phyloP scores from a whole-genome alignment of 768 basidiomycete species.

The Pleurotus salmoneostramineus region DNA sequence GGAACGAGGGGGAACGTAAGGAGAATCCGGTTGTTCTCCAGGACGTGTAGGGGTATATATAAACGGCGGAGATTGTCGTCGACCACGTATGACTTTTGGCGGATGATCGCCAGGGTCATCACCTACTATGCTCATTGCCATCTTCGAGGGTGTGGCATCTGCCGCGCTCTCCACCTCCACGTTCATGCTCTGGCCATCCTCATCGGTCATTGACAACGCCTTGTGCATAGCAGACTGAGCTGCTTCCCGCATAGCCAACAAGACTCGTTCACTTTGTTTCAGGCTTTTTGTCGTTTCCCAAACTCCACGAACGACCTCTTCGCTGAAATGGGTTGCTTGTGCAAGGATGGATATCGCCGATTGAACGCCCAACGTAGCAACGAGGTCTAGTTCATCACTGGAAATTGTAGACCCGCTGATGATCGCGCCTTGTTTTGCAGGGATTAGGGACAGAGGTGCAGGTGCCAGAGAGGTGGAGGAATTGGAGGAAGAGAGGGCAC shows the following conservation, averaged over 20 bases:
- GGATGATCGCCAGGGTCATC: neutral
- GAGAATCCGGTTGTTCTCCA: slow-evolving; percentile 16
- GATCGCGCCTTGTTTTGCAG: neutral
- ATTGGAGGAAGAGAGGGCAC: neutral
- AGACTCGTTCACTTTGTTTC: slow-evolving; percentile 29
- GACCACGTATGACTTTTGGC: slow-evolving; percentile 4
- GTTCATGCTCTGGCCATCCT: slow-evolving; percentile 5
- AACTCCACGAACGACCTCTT: slow-evolving; percentile 35
- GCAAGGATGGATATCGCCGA: slow-evolving; percentile 12
- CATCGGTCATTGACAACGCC: slow-evolving; percentile 8
- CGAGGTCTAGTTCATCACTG: neutral
- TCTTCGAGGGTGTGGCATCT: neutral
- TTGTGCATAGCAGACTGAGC: slow-evolving; percentile 20
- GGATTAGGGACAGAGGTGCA: neutral
- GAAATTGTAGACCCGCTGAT: neutral
- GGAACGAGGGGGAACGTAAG: slow-evolving; percentile 22
- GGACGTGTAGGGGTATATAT: slow-evolving; percentile 17
- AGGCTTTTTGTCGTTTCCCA: slow-evolving; percentile 30
- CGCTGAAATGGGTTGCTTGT: slow-evolving; percentile 37
- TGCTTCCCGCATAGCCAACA: slow-evolving; percentile 32
- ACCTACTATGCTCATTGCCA: neutral
- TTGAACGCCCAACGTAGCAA: neutral
- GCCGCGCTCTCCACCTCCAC: neutral
- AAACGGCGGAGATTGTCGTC: slow-evolving; percentile 11
- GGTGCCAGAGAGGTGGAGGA: neutral